Percentiles rank a stretch among this genome's conserved stretches.
phyloP scores from a whole-genome alignment of 2,329 filamentous ascomycete species.

The Exserohilum rostratum region DNA sequence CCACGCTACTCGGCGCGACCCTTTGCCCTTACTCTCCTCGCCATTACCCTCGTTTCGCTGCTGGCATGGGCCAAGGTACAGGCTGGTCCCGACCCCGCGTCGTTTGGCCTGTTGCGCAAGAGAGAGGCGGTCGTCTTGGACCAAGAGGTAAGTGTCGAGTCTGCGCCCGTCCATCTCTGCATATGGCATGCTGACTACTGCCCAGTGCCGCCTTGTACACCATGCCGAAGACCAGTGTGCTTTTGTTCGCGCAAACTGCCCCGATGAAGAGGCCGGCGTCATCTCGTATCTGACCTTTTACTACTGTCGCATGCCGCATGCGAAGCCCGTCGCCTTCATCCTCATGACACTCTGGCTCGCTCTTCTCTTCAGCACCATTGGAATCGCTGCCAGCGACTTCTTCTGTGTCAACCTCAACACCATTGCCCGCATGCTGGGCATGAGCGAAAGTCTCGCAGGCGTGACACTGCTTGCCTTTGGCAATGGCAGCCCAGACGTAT shows the following conservation, averaged over 20 bases:
- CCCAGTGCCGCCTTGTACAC: constrained; percentile 79
- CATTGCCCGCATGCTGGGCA: constrained; percentile 83
- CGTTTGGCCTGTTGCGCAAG: constrained; percentile 13
- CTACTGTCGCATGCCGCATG: constrained; percentile 77
- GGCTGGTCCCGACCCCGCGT: background rate
- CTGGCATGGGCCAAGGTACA: constrained; percentile 35
- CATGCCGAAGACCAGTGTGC: constrained; percentile 78
- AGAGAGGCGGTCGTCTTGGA: constrained; percentile 35
- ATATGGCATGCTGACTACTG: background rate
- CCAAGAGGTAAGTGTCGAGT: constrained; percentile 41
- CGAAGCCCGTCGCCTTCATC: constrained; percentile 77
- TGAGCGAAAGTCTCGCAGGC: constrained; percentile 94
- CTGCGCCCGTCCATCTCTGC: background rate
- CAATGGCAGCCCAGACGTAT: constrained; percentile 97
- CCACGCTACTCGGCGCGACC: constrained; percentile 46
- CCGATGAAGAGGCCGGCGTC: constrained; percentile 87
- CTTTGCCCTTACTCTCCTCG: constrained; percentile 44
- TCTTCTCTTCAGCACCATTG: constrained; percentile 93
- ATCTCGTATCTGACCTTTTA: constrained; percentile 88
- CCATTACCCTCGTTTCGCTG: constrained; percentile 35
- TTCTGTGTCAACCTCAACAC: constrained; percentile 97
- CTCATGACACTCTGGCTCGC: constrained; percentile 83
- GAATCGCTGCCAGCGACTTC: constrained; percentile 97
- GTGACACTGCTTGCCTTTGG: constrained; percentile 97
- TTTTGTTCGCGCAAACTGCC: constrained; percentile 81